Conservation (phyloP, 176 grass and related monocot species). For the Oryza australiensis region DNA sequence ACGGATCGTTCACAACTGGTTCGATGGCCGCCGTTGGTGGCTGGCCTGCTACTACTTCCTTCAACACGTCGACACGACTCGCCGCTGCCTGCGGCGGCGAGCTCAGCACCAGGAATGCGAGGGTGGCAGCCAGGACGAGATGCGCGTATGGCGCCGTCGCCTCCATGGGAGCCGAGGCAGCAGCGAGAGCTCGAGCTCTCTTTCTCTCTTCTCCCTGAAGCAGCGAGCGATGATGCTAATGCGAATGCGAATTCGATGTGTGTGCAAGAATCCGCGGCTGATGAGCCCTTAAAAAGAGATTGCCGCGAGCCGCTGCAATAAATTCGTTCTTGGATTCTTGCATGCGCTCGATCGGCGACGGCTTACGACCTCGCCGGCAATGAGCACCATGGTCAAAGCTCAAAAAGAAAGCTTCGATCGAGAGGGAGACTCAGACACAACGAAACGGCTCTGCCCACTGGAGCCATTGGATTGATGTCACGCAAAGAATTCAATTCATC, state of each 20-base stretch:
- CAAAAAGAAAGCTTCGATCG: no score
- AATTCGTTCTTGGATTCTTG: constrained; percentile 7
- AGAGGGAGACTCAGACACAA: not conserved
- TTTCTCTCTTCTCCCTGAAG: not conserved
- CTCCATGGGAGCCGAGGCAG: not conserved
- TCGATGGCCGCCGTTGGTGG: not conserved
- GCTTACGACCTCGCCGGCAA: not conserved
- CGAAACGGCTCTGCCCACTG: not conserved
- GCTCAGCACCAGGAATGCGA: constrained; percentile 24
- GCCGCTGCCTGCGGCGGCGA: not conserved
- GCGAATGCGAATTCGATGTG: not conserved
- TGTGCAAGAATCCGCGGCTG: not conserved
- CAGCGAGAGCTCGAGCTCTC: not conserved
- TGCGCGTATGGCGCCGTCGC: constrained; percentile 15
- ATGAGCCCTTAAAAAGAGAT: not conserved
- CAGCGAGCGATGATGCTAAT: not conserved
- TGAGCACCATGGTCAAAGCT: not conserved
- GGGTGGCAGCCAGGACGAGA: constrained; percentile 5
- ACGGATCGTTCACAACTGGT: not conserved
- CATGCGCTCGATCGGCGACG: not conserved
- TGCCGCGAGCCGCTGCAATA: not conserved
- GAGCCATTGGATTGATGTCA: not conserved
- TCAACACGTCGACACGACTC: not conserved
- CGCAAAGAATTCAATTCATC: not conserved
- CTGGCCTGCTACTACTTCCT: not conserved